Evolutionary conservation across 495 filamentous ascomycete species (phyloP), one percentile per base, ranked within the genome.

Genomic region (Hypoxylon lenormandii): DNA sequence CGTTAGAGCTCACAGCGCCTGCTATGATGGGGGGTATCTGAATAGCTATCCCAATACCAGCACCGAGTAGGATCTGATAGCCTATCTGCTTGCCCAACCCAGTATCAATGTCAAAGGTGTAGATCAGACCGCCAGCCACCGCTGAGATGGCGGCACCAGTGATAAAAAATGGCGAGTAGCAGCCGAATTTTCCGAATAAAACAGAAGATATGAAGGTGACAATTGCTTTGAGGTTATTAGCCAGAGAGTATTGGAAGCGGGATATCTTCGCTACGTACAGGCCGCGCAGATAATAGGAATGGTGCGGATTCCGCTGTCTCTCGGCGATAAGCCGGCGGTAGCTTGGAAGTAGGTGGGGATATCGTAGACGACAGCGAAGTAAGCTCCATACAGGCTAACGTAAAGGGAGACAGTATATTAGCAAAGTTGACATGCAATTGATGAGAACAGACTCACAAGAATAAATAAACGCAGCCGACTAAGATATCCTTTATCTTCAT

Each of bases 321-420:
- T 81, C 5, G 91, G 85, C 0, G 83, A 77, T 16, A 83, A 83
- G 33, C 82, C 83, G 66, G 91, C 88, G 73, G 92, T 86, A 6
- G 89, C 89, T 69, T 94, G 91, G 80, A 94, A 92, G 86, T 88
- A 94, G 64, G 92, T 88, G 0, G 91, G 90, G 15, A 92, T 74
- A 77, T 88, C 85, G 67, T 84, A 87, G 4, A 83, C 60, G 54
- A 81, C 62, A 8, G 76, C 69, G 33, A 73, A 68, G 48, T 75
- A 60, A n/a, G 50, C 53, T 12, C 64, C 52, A 28, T 64, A 55
- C 12, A 84, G 73, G 18, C 72, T 84, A 28, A 7, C 3, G 26
- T 43, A 15, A 18, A 16, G 16, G 16, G 15, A 12, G 4, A 12
- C 11, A 38, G 13, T 12, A 38, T 8, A 38, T 12, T 12, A 38